Conservation (phyloP, 805 yeast species). For the Ascoidea asiatica region DNA sequence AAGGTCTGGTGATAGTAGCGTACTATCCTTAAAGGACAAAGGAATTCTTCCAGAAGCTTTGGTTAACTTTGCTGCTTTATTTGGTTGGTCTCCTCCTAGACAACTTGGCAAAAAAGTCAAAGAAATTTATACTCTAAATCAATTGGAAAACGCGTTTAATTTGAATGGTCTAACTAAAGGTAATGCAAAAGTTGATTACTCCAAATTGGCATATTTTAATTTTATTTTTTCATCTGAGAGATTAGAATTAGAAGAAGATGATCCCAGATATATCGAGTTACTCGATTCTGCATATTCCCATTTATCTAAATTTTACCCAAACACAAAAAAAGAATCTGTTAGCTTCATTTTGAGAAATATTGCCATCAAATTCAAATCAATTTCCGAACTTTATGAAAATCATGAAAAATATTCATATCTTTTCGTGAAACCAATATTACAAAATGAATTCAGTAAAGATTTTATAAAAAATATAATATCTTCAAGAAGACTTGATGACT, state of each 20-base stretch:
- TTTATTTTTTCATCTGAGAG: constrained; percentile 44
- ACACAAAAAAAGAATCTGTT: constrained; percentile 16
- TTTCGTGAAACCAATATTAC: no score
- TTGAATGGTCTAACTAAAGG: constrained; percentile 77
- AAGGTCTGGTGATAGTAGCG: constrained; percentile 71
- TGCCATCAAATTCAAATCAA: no score
- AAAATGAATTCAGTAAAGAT: no score
- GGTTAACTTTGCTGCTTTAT: constrained; percentile 72
- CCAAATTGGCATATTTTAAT: constrained; percentile 66
- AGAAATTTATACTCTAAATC: constrained; percentile 38
- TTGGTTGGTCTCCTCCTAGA: constrained; percentile 90
- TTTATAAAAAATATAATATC: no score
- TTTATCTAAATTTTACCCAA: constrained; percentile 10
- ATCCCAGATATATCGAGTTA: constrained; percentile 18
- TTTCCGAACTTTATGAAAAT: no score
- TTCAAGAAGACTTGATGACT: background rate
- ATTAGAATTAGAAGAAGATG: constrained; percentile 17
- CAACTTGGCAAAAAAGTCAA: constrained; percentile 27
- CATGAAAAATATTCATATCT: no score
- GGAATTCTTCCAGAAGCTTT: constrained; percentile 83
- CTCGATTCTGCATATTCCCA: constrained; percentile 18
- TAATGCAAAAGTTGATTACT: constrained; percentile 79
- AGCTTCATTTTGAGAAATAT: no score
- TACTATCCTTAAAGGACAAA: constrained; percentile 36
- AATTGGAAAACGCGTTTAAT: constrained; percentile 43